Base-by-base conservation (phyloP, 2,329 filamentous ascomycete genomes). In the Neoscytalidium dimidiatum region DNA sequence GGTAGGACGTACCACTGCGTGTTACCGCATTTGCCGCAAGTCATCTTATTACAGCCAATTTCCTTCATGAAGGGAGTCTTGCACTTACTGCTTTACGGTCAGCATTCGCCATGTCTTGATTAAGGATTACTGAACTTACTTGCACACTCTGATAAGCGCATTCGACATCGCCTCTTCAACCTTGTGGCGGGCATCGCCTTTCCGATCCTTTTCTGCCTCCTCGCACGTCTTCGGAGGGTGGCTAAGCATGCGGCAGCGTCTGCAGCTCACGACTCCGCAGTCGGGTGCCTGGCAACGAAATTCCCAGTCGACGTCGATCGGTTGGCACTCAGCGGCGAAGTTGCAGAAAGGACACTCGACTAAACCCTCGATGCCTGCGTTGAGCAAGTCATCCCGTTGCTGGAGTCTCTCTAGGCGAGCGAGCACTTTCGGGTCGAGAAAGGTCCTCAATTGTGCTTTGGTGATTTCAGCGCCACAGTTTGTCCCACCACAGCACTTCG, bases 81-180 rank as follows among this genome's bases (percentile, higher is more conserved):
- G 77, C 90, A 89, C 67, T 81, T 82, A 67, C 65, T 81, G 74
- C 21, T 3, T 4, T 17, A 57, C 28, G 29, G 35, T 43, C 8
- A 48, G 62, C 52, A 60, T 41, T 31, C 35, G 44, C 8, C 13
- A 21, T 26, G 7, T 3, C 35, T 4, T 29, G 13, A 35, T 14
- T 13, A 1, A 3, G 33, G 14, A 19, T 14, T 46, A 41, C 11
- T 46, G 29, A 26, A 68, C 68, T 48, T 66, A 73, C 68, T 92
- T 92, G 81, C 92, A 96, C 29, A 82, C 87, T 21, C 92, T 86
- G 62, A 96, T 90, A 69, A 96, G 71, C 1, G 92, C 92, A 17
- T 85, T 84, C 2, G 90, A 92, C 90, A 94, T 94, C 21, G 92
- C 92, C 74, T 96, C 92, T 75, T 96, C 92, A 31, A 96, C 86